Evolutionary conservation across 2,329 filamentous ascomycete species (phyloP).

Genomic region (Chaetomium strumarium): DNA sequence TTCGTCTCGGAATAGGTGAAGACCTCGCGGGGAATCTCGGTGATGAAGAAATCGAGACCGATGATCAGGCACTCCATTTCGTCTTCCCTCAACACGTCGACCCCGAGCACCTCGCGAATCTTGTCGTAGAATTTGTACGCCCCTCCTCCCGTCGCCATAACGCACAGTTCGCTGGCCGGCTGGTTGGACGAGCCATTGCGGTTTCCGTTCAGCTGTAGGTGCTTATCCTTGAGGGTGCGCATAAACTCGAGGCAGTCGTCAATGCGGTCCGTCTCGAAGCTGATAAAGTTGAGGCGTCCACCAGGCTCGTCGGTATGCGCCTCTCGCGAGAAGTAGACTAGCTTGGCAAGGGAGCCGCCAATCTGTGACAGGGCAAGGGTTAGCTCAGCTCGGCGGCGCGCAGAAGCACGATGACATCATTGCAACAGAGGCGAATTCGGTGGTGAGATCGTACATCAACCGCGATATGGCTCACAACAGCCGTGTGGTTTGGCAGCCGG

Average conservation of each 20-base stretch:
- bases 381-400: neutral
- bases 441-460: constrained; percentile 66
- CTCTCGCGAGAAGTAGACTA: constrained; percentile 95
- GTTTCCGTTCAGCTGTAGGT: constrained; percentile 63
- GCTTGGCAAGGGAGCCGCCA: constrained; percentile 88
- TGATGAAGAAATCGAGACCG: constrained; percentile 97
- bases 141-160: constrained; percentile 94
- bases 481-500: constrained; percentile 89
- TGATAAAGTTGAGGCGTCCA: constrained; percentile 88
- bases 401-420: constrained; percentile 22
- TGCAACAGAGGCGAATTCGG: constrained; percentile 10
- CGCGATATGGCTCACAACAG: constrained; percentile 92
- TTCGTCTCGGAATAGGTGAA: constrained; percentile 92
- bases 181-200: constrained; percentile 25
- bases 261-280: constrained; percentile 92
- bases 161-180: constrained; percentile 60
- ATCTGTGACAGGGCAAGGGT: constrained; percentile 52
- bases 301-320: constrained; percentile 71
- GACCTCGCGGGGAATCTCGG: constrained; percentile 92
- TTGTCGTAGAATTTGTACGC: constrained; percentile 96
- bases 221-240: constrained; percentile 75
- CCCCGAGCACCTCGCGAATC: constrained; percentile 74
- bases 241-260: constrained; percentile 93
- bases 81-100: constrained; percentile 86
- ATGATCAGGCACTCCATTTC: constrained; percentile 99